Conservation (phyloP, 208 protist species). For the Wallacemonas rigidus region DNA sequence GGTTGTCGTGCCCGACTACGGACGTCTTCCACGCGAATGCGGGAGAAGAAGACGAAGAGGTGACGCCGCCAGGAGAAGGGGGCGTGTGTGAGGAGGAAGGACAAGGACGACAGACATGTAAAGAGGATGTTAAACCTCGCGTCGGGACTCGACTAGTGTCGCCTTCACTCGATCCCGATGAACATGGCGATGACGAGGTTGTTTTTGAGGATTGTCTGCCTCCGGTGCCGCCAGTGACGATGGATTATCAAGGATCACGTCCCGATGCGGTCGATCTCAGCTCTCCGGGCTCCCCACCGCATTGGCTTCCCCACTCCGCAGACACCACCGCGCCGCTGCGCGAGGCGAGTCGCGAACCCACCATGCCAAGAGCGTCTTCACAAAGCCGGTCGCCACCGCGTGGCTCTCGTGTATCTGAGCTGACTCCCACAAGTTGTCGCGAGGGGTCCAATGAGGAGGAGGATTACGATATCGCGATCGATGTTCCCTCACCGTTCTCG, state of each 20-base stretch:
- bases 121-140: no score
- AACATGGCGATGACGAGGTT: background rate
- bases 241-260: no score
- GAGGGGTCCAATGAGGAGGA: constrained; percentile 1
- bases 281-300: background rate
- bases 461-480: constrained; percentile 9
- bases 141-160: background rate
- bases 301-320: background rate
- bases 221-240: no score
- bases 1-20: background rate
- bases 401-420: no score
- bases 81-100: background rate
- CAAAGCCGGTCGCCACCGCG: no score
- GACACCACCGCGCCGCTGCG: constrained; percentile 7
- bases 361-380: background rate
- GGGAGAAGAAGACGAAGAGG: background rate
- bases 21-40: background rate
- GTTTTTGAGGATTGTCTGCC: background rate
- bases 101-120: no score
- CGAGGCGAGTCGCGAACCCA: constrained; percentile 1
- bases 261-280: no score
- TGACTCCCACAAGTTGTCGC: background rate
- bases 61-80: background rate
- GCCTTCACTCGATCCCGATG: background rate
- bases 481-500: background rate